A percentile compares a stretch with the other conserved stretches of the same genome.
Evolutionary conservation across 2,329 filamentous ascomycete species (phyloP).

Genomic region (Hymenoscyphus salicellus): DNA sequence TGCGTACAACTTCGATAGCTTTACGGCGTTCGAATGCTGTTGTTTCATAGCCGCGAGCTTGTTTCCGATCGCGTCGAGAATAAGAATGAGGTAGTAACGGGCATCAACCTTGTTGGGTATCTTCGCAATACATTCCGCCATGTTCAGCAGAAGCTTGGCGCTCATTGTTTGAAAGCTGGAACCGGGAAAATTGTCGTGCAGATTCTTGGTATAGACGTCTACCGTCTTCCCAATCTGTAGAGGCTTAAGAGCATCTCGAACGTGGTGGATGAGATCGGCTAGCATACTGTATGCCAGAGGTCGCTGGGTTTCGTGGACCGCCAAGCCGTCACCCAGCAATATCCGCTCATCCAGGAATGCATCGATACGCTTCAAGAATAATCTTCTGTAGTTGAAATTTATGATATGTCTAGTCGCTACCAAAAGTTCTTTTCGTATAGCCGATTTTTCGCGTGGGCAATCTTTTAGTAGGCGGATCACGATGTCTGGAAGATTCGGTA

Average conservation of each 20-base stretch:
- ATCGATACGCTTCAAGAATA: conserved; percentile 94
- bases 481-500: conserved; percentile 80
- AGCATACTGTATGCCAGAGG: conserved; percentile 98
- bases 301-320: conserved; percentile 93
- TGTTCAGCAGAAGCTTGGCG: conserved; percentile 91
- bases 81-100: conserved; percentile 93
- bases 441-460: conserved; percentile 90
- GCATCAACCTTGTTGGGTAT: conserved; percentile 91
- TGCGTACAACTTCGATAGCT: conserved; percentile 75
- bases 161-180: conserved; percentile 99
- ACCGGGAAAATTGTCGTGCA: conserved; percentile 93
- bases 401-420: conserved; percentile 98
- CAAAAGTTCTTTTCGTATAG: conserved; percentile 87
- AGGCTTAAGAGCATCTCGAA: conserved; percentile 81
- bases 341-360: conserved; percentile 92
- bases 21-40: conserved; percentile 91
- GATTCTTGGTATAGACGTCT: conserved; percentile 92
- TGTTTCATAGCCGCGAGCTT: conserved; percentile 98
- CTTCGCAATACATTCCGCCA: conserved; percentile 97
- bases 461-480: conserved; percentile 90
- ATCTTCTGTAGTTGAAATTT: conserved; percentile 96
- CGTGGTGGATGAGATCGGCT: conserved; percentile 94
- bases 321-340: conserved; percentile 90
- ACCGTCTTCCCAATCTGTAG: conserved; percentile 95
- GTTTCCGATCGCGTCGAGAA: conserved; percentile 94